Conservation (phyloP, 768 basidiomycete genomes). For the Holtermanniella nyarrowii region DNA sequence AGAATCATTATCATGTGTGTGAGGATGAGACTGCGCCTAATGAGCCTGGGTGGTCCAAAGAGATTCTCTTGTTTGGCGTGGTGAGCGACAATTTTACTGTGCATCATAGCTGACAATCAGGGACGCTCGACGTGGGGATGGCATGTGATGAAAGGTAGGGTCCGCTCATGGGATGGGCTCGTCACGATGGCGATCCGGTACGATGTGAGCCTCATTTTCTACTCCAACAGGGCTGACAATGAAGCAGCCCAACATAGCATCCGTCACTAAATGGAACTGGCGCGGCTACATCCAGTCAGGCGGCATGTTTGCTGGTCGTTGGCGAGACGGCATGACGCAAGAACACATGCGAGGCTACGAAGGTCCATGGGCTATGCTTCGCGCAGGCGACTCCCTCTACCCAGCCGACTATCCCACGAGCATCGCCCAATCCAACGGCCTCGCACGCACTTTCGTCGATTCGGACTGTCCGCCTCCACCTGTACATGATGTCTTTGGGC, state of each 20-base stretch:
- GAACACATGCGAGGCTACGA: conserved; percentile 32
- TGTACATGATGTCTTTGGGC: background rate
- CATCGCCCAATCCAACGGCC: background rate
- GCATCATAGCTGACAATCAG: background rate
- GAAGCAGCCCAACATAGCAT: conserved; percentile 8
- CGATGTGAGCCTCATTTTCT: conserved; percentile 10
- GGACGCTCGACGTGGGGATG: conserved; percentile 31
- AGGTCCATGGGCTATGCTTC: conserved; percentile 28
- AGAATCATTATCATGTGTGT: conserved; percentile 21
- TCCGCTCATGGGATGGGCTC: conserved; percentile 38
- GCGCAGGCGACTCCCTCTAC: conserved; percentile 23
- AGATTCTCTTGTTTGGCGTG: conserved; percentile 32
- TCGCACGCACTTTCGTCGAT: background rate
- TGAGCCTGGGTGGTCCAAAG: conserved; percentile 38
- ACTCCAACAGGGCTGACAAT: background rate
- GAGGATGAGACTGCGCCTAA: conserved; percentile 19
- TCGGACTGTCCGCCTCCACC: background rate
- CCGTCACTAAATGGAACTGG: conserved; percentile 34
- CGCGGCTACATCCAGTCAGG: conserved; percentile 38
- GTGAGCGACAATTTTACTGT: conserved; percentile 7
- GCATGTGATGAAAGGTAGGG: conserved; percentile 26
- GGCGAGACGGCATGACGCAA: conserved; percentile 39
- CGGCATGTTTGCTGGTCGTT: conserved; percentile 35
- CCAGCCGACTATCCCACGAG: conserved; percentile 13
- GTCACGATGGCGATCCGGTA: conserved; percentile 26